These are phyloP conservation scores for Dalbergia oliveri DNA, from an alignment of 306 rosid genomes.

Conservation along the genomic window DNA sequence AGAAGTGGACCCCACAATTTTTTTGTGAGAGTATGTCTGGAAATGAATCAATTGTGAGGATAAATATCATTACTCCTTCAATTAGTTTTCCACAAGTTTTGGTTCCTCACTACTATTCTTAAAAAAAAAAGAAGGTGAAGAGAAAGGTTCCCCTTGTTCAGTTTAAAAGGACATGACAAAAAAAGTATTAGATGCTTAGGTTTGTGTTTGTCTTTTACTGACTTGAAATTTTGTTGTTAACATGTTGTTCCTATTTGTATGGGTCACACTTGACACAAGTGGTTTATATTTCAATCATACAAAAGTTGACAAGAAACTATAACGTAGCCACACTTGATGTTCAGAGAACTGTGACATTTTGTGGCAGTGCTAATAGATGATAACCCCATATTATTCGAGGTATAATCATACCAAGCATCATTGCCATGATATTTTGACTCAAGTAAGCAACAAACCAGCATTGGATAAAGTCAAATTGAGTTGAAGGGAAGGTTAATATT, in stretches of 20 bases:
- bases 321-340: not conserved
- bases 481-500: conserved; percentile 47
- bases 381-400: conserved; percentile 27
- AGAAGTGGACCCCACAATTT: no score
- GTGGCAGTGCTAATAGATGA: conserved; percentile 19
- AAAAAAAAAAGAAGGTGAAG: not conserved
- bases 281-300: conserved; percentile 35
- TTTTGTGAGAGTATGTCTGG: no score
- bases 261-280: not conserved
- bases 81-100: not conserved
- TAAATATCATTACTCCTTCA: no score
- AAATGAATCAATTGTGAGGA: no score
- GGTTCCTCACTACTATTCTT: conserved; percentile 28
- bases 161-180: conserved; percentile 38
- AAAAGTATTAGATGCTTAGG: conserved; percentile 41
- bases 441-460: conserved; percentile 23
- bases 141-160: conserved; percentile 35
- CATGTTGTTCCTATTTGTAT: conserved; percentile 22
- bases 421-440: conserved; percentile 47
- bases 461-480: conserved; percentile 38
- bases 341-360: conserved; percentile 12
- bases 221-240: conserved; percentile 11
- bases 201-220: conserved; percentile 49
- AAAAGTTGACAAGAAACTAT: conserved; percentile 30
- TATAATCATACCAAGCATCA: conserved; percentile 45